Evolutionary conservation across 768 basidiomycete genomes (phyloP), one percentile per base, ranked within the genome.

Genomic region (Leccinum boreale): DNA sequence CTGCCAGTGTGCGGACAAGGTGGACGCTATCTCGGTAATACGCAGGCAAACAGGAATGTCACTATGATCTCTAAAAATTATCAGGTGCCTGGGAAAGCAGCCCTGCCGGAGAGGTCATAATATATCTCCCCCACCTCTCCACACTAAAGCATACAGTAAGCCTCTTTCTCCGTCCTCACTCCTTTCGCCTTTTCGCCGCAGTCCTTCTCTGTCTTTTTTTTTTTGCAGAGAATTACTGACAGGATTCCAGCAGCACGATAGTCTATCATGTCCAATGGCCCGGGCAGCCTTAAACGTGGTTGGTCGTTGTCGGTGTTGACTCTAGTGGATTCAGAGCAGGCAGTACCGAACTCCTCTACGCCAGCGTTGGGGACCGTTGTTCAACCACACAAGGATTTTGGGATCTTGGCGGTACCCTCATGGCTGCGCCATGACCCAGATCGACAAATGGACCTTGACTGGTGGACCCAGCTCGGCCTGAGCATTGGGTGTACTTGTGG

Each of bases 401-500:
- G 76, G 28, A 74, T 83, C 61, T 68, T 85, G 44, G 76, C 75
- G 4, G 78, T 84, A 5, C 83, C 82, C 0, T 68, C 62, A 45
- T 63, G 67, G 39, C 66, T 80, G 7, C 76, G 75, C 12, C 74
- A 80, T 62, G 74, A 78, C 62, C 72, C 77, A 49, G 68, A 67
- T 19, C 67, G 65, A 52, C 75, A 77, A n/a, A 65, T 65, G 15
- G 61, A 72, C 33, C 77, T 78, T 46, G 73, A 75, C 0, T 46
- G 75, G 42, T 58, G 73, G 50, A 67, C 79, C 31, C 81, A 81
- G 48, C 63, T 74, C n/a, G 67, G 79, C 23, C 81, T 85, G 61
- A 80, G 79, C 5, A 56, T 78, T 10, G 73, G 77, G 9, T 77
- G 79, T 45, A 81, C 82, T 19, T 75, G 81, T 65, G 69, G 77